phyloP scores from a whole-genome alignment of 179 eudicot species.

The Silene noctiflora region DNA sequence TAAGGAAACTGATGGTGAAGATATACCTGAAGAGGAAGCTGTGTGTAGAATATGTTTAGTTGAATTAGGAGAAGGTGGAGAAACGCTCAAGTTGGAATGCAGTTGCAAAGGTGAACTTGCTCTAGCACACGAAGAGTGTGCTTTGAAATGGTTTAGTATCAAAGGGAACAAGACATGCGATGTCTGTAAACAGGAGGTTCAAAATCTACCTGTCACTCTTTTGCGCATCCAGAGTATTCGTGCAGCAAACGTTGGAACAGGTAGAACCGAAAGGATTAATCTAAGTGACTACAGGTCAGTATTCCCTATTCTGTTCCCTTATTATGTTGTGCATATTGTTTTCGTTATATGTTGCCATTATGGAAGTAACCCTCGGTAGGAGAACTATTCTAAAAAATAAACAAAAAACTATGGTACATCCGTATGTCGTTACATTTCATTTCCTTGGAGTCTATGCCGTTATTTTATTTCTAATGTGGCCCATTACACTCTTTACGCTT shows the following conservation, averaged over 20 bases:
- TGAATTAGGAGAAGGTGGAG: constrained; percentile 79
- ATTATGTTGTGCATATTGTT: not conserved
- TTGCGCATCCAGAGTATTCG: constrained; percentile 63
- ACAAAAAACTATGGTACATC: not conserved
- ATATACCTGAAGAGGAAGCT: constrained; percentile 87
- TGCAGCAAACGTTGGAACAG: constrained; percentile 26
- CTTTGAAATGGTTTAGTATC: constrained; percentile 84
- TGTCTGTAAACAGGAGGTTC: constrained; percentile 76
- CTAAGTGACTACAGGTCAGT: constrained; percentile 64
- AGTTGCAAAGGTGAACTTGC: constrained; percentile 92
- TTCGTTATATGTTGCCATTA: not conserved
- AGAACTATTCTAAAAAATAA: not conserved
- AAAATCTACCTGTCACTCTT: constrained; percentile 76
- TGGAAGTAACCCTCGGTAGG: not conserved
- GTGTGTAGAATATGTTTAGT: constrained; percentile 80
- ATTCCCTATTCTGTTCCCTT: constrained; percentile 7
- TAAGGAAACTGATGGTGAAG: constrained; percentile 46
- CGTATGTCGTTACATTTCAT: not conserved
- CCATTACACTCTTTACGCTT: not conserved
- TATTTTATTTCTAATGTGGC: not conserved
- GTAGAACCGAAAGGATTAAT: constrained; percentile 35
- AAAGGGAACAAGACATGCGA: constrained; percentile 89
- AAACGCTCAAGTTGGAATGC: constrained; percentile 85
- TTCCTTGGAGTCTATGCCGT: too few species aligned
- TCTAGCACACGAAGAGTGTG: constrained; percentile 84